These are phyloP conservation scores for Curvularia verruculosa DNA, from an alignment of 2,329 filamentous ascomycete species.

Conservation along the genomic window DNA sequence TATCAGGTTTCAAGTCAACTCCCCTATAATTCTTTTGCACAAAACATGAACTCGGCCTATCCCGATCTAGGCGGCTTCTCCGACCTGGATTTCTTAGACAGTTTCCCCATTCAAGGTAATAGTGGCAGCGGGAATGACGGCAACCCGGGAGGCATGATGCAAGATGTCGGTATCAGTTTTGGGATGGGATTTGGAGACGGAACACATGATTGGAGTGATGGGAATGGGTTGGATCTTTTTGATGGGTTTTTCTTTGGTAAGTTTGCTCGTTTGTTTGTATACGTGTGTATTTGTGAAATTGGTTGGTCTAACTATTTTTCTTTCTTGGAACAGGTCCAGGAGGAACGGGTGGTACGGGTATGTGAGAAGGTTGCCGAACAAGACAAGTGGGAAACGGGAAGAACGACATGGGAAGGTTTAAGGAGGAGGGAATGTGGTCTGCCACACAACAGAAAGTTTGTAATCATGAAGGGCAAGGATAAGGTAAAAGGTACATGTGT, in stretches of 20 bases:
- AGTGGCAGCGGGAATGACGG: conserved; percentile 13
- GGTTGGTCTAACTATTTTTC: not conserved
- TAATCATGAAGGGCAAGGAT: no score
- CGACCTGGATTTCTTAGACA: conserved; percentile 62
- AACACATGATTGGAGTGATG: conserved; percentile 64
- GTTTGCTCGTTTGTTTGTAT: not conserved
- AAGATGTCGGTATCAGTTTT: conserved; percentile 68
- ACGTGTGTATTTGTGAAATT: no score
- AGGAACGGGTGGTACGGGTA: conserved; percentile 8
- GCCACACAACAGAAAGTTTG: no score
- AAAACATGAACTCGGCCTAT: conserved; percentile 36
- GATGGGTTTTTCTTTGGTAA: conserved; percentile 63
- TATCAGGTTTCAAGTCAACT: conserved; percentile 40
- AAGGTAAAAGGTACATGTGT: no score
- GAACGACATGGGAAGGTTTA: no score
- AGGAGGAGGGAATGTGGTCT: no score
- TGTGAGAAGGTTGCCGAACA: not conserved
- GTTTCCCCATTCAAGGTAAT: conserved; percentile 49
- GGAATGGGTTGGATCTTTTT: conserved; percentile 59
- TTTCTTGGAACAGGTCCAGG: conserved; percentile 2
- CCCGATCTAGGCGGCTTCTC: conserved; percentile 48
- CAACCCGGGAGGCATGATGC: conserved; percentile 55
- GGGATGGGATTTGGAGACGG: conserved; percentile 51
- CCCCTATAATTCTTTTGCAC: conserved; percentile 39
- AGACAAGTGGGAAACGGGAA: not conserved